Evolutionary conservation across 129 eudicot genomes (phyloP), one percentile per base, ranked within the genome.

Genomic region (Centaurea solstitialis): DNA sequence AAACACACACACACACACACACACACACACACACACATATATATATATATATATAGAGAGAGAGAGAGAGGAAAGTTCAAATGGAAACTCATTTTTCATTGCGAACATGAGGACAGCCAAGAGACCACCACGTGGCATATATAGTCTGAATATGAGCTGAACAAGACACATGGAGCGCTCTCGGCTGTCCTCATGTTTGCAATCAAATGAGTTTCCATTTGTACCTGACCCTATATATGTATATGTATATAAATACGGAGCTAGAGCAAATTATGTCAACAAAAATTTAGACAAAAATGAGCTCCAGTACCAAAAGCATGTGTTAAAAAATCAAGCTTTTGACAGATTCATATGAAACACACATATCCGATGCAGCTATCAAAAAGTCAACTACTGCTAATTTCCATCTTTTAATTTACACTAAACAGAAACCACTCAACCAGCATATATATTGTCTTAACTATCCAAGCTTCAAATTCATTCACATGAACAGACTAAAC

Each of bases 321-420:
- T 77, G 74, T 64, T n/a, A 2, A 62, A 15, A 41, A 15, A 41
- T 74, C 68, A 74, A 18, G 68, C 23, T 62, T 12, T 20, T 21
- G 21, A 62, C 4, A 18, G 1, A 64, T 1, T 37, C 77, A 59
- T 2, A 69, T 18, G 37, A 80, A 64, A 74, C 53, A 43, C 4
- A 40, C 33, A 68, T 43, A 47, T 26, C 11, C 0, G 12, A 28
- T 73, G 39, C 59, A 39, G 9, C 61, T 57, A 82, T 50, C 76
- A 75, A 78, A 76, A 22, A 70, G 82, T 61, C 86, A 76, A 82
- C 82, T 2, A 13, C 53, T 41, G 17, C 22, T 68, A 37, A 23
- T 68, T 50, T 15, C 69, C 17, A 64, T 40, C 45, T 72, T 21
- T 21, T 21, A 0, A 61, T 61, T 24, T 7, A 20, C 28, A 40